phyloP scores from a whole-genome alignment of 805 yeast genomes.

The Schizosaccharomyces osmophilus region DNA sequence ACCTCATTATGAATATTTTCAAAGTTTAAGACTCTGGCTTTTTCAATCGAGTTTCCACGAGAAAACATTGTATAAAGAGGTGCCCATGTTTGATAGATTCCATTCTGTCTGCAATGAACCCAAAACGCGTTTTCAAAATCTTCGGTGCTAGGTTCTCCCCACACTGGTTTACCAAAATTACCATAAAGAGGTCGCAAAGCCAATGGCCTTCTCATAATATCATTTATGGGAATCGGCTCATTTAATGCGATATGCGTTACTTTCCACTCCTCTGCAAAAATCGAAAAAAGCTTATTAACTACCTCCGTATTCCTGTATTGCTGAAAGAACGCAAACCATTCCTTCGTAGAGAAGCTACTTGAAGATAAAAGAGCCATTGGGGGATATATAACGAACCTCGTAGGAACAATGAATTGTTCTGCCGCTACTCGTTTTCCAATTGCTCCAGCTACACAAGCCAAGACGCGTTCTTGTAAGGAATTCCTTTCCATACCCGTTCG shows the following conservation, averaged over 20 bases:
- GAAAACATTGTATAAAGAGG: slow-evolving; percentile 72
- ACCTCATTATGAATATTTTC: slow-evolving; percentile 17
- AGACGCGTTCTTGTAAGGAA: background rate
- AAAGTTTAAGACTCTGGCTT: slow-evolving; percentile 32
- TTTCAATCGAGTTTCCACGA: slow-evolving; percentile 66
- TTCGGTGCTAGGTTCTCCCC: slow-evolving; percentile 15
- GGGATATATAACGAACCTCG: background rate
- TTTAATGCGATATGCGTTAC: slow-evolving; percentile 46
- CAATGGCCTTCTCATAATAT: slow-evolving; percentile 40
- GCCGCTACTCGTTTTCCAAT: background rate
- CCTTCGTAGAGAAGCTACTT: background rate
- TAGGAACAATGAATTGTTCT: background rate
- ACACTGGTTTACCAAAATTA: slow-evolving; percentile 24
- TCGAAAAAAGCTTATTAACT: slow-evolving; percentile 3
- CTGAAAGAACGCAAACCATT: background rate
- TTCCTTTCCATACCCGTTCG: too few relatives aligned
- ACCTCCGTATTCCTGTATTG: background rate
- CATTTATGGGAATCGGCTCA: slow-evolving; percentile 32
- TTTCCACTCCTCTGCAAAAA: slow-evolving; percentile 10
- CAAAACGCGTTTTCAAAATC: slow-evolving; percentile 38
- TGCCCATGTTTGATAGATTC: slow-evolving; percentile 59
- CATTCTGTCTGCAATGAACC: slow-evolving; percentile 50
- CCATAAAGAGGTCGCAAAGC: slow-evolving; percentile 38
- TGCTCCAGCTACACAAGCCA: background rate
- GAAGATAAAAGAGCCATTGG: background rate